Evolutionary conservation across 352 stramenopile species (phyloP), one percentile per base, ranked within the genome.

Genomic region (Phytopythium vexans): DNA sequence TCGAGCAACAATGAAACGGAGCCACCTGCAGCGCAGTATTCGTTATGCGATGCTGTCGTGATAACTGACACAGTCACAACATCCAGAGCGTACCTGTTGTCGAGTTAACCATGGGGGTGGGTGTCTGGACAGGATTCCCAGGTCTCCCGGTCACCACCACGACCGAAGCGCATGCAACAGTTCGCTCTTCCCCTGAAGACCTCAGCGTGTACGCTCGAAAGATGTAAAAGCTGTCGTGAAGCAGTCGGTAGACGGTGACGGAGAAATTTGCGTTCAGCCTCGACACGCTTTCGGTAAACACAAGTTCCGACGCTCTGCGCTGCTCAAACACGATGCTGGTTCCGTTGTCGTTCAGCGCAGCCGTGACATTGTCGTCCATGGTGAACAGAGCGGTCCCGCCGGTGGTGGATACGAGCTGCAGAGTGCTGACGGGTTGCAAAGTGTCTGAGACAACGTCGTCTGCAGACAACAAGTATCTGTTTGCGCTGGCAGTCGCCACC

Each of bases 161-260:
- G 11, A 71, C 52, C 0, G 71, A 48, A 35, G 55, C 1, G 6
- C 55, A 75, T 50, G 65, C 76, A 3, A 37, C 54, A 35, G 66
- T 83, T 34, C 53, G 42, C 3, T 46, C 21, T 4, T 58, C 56
- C 27, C n/a, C 38, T 11, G 27, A 40, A 10, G 40, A 32, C 16
- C 41, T 65, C 21, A 74, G 41, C 0, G 68, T 33, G 12, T 64
- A 72, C 1, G 64, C 56, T 11, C 75, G 64, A 37, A 89, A 86
- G 7, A 81, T 44, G 44, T 89, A 89, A 1, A 41, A 31, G 0
- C 68, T 82, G 15, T 74, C 64, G 36, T 85, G 70, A 12, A 46
- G 60, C 1, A 88, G 65, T 40, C 83, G 85, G 55, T 72, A 75
- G 3, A 85, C 53, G 3, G 42, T 64, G 9, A 77, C 51, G 33